Evolutionary conservation across 768 basidiomycete genomes (phyloP).

Genomic region (Termitomyces sp.): DNA sequence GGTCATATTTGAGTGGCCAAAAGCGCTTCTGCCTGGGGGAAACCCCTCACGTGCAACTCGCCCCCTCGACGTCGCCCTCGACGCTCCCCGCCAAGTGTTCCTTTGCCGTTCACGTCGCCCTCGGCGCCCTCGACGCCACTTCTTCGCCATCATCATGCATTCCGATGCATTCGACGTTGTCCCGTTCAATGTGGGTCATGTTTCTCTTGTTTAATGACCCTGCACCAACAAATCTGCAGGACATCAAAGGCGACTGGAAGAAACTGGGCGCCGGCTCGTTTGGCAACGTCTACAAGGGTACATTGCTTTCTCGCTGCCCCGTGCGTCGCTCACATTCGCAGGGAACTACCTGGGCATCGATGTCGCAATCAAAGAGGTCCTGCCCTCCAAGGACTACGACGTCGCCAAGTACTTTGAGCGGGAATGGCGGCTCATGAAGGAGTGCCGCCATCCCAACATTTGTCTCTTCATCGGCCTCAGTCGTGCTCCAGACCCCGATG

Average conservation of each 20-base stretch:
- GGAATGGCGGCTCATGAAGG: slow-evolving; percentile 98
- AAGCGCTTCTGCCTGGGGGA: slow-evolving; percentile 53
- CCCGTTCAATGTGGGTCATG: slow-evolving; percentile 64
- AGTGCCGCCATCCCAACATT: slow-evolving; percentile 88
- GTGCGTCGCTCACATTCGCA: slow-evolving; percentile 20
- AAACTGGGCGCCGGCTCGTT: slow-evolving; percentile 91
- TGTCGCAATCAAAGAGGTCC: slow-evolving; percentile 94
- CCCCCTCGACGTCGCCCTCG: too few species aligned
- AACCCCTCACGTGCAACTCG: slow-evolving; percentile 18
- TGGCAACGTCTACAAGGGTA: slow-evolving; percentile 88
- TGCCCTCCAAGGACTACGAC: slow-evolving; percentile 88
- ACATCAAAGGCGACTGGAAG: slow-evolving; percentile 85
- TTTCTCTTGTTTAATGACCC: not conserved
- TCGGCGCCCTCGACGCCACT: not conserved
- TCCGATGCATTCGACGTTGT: slow-evolving; percentile 80
- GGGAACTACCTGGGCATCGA: slow-evolving; percentile 92
- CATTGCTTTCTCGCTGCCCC: slow-evolving; percentile 4
- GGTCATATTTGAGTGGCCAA: slow-evolving; percentile 58
- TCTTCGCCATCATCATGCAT: not conserved
- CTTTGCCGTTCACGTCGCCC: too few species aligned
- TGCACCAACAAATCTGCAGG: slow-evolving; percentile 34
- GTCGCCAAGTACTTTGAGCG: slow-evolving; percentile 97
- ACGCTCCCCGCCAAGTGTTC: too few species aligned
- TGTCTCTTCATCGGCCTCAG: slow-evolving; percentile 91
- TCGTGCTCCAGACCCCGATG: slow-evolving; percentile 68